phyloP scores from a whole-genome alignment of 345 rosid species.

The Clausena lansium region DNA sequence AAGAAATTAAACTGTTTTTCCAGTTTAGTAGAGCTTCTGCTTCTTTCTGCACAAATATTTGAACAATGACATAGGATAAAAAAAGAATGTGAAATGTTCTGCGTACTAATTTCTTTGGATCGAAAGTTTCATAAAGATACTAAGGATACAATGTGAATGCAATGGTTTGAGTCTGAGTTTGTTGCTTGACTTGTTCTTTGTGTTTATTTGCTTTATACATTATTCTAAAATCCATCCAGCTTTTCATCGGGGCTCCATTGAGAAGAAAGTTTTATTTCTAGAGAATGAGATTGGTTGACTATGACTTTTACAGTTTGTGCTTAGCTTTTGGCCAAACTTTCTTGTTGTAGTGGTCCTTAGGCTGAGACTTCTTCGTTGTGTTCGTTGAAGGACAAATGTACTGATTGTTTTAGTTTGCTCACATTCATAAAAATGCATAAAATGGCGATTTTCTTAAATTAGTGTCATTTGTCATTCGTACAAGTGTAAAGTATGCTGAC shows the following conservation, averaged over 20 bases:
- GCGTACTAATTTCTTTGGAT: not conserved
- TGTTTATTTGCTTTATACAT: not conserved
- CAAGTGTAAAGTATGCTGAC: no score
- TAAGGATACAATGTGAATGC: not conserved
- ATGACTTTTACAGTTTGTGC: not conserved
- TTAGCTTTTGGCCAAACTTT: not conserved
- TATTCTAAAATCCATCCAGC: not conserved
- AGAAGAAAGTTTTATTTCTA: not conserved
- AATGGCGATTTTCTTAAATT: no score
- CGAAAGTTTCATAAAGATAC: not conserved
- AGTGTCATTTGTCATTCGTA: no score
- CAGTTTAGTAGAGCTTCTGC: conserved; percentile 3
- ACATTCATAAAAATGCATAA: not conserved
- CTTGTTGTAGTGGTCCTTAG: not conserved
- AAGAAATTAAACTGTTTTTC: conserved; percentile 13
- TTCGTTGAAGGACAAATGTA: not conserved
- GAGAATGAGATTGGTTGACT: not conserved
- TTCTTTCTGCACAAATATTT: not conserved
- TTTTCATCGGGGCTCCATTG: not conserved
- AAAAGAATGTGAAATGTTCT: not conserved
- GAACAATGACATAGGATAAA: not conserved
- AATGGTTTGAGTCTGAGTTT: not conserved
- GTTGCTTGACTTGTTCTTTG: not conserved
- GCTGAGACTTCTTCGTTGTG: not conserved
- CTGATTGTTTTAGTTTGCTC: not conserved